A percentile compares a stretch with the other conserved stretches of the same genome.
phyloP scores from a whole-genome alignment of 352 stramenopile genomes.

The Phytophthora meadii region DNA sequence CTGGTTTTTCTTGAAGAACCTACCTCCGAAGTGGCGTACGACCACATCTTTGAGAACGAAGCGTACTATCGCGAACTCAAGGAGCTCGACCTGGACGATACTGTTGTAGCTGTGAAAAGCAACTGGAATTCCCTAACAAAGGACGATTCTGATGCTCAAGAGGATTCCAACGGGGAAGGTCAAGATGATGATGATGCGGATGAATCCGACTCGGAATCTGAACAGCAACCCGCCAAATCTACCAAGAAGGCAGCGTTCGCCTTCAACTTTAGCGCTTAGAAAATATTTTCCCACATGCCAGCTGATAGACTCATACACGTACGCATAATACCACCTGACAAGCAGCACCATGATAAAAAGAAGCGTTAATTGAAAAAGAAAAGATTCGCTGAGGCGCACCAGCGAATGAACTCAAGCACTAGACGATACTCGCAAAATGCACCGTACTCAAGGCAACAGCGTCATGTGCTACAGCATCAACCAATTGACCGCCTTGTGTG shows the following conservation, averaged over 20 bases:
- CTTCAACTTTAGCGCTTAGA: constrained; percentile 52
- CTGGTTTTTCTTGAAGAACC: constrained; percentile 73
- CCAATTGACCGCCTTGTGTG: constrained; percentile 60
- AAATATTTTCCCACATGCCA: constrained; percentile 3
- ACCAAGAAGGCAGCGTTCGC: constrained; percentile 39
- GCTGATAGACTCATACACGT: background rate
- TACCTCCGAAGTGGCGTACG: constrained; percentile 43
- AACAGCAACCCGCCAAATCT: constrained; percentile 19
- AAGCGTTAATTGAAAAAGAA: background rate
- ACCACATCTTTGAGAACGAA: constrained; percentile 62
- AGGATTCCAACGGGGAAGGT: constrained; percentile 24
- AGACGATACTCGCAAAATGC: constrained; percentile 1
- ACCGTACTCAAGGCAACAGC: constrained; percentile 11
- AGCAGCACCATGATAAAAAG: background rate
- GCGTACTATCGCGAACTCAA: constrained; percentile 64
- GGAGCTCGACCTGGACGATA: constrained; percentile 42
- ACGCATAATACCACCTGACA: background rate
- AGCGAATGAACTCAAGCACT: background rate
- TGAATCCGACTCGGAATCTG: constrained; percentile 26
- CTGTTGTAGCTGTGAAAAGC: constrained; percentile 47
- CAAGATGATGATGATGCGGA: constrained; percentile 35
- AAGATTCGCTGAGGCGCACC: background rate
- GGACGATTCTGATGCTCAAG: constrained; percentile 13
- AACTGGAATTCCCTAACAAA: constrained; percentile 53
- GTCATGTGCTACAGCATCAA: constrained; percentile 29